Conservation (phyloP, 2,329 filamentous ascomycete species). For the Calonectria pteridis region DNA sequence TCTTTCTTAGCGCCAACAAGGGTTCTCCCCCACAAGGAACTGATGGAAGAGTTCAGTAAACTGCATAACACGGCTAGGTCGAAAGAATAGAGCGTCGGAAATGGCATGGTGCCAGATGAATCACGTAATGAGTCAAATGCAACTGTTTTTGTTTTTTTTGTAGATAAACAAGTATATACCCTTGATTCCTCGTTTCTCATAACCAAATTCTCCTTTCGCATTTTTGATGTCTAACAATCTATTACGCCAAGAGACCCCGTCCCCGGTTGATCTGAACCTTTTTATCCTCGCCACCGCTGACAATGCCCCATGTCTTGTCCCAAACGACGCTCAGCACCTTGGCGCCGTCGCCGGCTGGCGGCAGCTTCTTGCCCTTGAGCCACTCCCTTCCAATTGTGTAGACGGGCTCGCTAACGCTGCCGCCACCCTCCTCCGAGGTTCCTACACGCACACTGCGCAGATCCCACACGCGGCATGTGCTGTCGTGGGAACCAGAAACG, state of each 20-base stretch:
- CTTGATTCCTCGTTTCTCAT: constrained; percentile 27
- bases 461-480: constrained; percentile 95
- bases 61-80: neutral
- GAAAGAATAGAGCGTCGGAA: neutral
- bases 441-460: constrained; percentile 76
- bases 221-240: constrained; percentile 34
- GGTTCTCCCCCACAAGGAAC: constrained; percentile 21
- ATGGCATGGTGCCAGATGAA: neutral
- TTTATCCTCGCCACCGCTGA: constrained; percentile 94
- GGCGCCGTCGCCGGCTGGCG: constrained; percentile 81
- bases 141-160: neutral
- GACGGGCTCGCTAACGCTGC: constrained; percentile 78
- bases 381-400: constrained; percentile 82
- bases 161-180: constrained; percentile 23
- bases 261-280: constrained; percentile 90
- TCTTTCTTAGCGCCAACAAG: constrained; percentile 44
- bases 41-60: constrained; percentile 38
- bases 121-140: neutral
- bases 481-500: constrained; percentile 91
- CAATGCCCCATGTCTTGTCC: constrained; percentile 88
- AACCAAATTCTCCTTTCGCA: constrained; percentile 28
- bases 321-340: constrained; percentile 93
- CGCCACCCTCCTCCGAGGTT: constrained; percentile 70
- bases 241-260: constrained; percentile 61
- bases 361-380: constrained; percentile 72